Evolutionary conservation across 805 yeast genomes (phyloP), one percentile per base, ranked within the genome.

Genomic region (Zygosaccharomyces lentus): DNA sequence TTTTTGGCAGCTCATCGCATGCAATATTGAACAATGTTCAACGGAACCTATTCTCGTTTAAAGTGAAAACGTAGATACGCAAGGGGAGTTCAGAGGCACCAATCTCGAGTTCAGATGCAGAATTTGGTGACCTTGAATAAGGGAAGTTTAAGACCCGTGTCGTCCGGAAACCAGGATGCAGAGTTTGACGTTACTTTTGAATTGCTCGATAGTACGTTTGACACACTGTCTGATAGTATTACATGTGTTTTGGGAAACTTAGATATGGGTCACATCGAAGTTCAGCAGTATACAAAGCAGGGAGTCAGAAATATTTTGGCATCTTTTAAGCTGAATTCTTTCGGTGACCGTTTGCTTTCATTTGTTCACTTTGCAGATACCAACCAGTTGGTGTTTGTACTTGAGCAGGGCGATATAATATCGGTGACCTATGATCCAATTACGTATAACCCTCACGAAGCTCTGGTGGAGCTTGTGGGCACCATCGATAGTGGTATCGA

Each of bases 381-480:
- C n/a, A 72, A 72, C 23, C 84, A 82, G 54, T 66, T 85, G 34
- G 75, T 87, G 1, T 75, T 87, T 41, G 80, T 88, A 1, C 76
- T 87, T 49, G 68, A 70, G 41, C 77, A 78, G 50, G 98, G 98
- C 53, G 96, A 89, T 59, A 78, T 91, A 9, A 61, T 77, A 34
- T 71, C 78, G 9, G 85, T 86, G 3, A 76, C 79, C 17, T 82
- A 84, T 59, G 87, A 81, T 53, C 58, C 72, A 0, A 52, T 41
- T 9, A 59, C 59, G 6, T 62, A 58, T 6, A 78, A 76, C 49
- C 74, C 76, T 10, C 77, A 78, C 30, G 67, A 75, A 13, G 75
- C 88, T 1, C 51, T 63, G 2, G 73, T 82, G 16, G 89, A 84
- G 54, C 82, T 89, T 38, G 90, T 84, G 8, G 98, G 97, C 0